Conservation (phyloP, 176 grass and related monocot genomes). For the Rhipidocladum racemiflorum region DNA sequence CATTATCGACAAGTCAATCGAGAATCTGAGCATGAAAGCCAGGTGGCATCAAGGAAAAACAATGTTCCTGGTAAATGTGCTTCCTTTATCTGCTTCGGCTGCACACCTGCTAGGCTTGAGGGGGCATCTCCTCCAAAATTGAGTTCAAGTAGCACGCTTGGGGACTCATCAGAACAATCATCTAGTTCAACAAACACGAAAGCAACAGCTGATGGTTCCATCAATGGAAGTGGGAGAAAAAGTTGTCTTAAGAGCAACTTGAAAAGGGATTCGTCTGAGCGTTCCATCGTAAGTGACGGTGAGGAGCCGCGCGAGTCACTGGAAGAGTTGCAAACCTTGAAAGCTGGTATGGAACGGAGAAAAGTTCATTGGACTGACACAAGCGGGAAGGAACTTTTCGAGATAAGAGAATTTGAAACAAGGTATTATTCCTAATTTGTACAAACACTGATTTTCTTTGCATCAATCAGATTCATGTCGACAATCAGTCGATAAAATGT, state of each 20-base stretch:
- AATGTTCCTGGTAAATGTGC: slow-evolving; percentile 56
- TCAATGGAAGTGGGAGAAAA: slow-evolving; percentile 43
- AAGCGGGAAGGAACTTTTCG: slow-evolving; percentile 82
- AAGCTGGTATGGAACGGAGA: slow-evolving; percentile 53
- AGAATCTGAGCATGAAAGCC: slow-evolving; percentile 38
- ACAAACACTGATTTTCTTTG: not conserved
- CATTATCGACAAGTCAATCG: slow-evolving; percentile 58
- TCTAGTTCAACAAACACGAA: slow-evolving; percentile 32
- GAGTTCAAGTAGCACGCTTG: slow-evolving; percentile 31
- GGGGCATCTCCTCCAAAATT: slow-evolving; percentile 49
- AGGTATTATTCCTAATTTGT: slow-evolving; percentile 34
- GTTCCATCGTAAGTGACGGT: slow-evolving; percentile 40
- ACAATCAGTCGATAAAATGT: not conserved
- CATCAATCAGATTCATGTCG: not conserved
- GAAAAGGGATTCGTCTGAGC: slow-evolving; percentile 61
- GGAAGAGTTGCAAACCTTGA: slow-evolving; percentile 65
- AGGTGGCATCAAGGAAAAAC: slow-evolving; percentile 45
- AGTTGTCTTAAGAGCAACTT: slow-evolving; percentile 71
- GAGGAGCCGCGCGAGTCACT: slow-evolving; percentile 59
- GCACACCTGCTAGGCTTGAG: slow-evolving; percentile 47
- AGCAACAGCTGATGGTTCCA: slow-evolving; percentile 11
- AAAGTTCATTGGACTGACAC: slow-evolving; percentile 92
- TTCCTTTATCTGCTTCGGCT: slow-evolving; percentile 72
- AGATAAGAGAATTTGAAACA: slow-evolving; percentile 87
- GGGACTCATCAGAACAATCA: slow-evolving; percentile 23